phyloP scores from a whole-genome alignment of 1,284 basidiomycete genomes.

The Garcileccinum viscosum region DNA sequence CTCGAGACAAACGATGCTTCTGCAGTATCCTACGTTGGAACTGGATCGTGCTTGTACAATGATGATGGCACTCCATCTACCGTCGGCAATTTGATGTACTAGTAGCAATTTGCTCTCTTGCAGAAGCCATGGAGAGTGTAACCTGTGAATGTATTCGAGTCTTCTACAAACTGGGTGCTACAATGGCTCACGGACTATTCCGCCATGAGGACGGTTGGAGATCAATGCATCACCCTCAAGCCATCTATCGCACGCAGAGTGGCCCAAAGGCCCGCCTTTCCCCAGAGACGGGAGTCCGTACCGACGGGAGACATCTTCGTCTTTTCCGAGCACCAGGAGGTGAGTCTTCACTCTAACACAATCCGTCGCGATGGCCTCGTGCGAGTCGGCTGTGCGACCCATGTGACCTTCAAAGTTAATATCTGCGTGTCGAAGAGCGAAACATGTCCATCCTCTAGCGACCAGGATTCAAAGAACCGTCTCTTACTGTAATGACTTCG shows the following conservation, averaged over 20 bases:
- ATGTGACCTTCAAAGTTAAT: neutral
- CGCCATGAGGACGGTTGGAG: neutral
- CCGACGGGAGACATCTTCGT: too few species aligned
- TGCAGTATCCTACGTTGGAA: constrained; percentile 26
- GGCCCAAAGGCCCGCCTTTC: neutral
- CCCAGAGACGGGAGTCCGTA: neutral
- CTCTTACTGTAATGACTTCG: neutral
- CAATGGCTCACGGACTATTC: neutral
- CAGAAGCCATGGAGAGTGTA: neutral
- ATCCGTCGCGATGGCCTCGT: too few species aligned
- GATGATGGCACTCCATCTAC: constrained; percentile 30
- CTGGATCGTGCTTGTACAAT: constrained; percentile 37
- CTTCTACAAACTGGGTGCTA: neutral
- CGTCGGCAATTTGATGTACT: constrained; percentile 32
- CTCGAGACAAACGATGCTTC: constrained; percentile 19
- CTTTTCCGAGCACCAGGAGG: too few species aligned
- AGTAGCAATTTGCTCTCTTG: neutral
- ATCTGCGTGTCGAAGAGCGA: neutral
- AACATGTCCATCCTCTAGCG: neutral
- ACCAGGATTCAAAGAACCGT: neutral
- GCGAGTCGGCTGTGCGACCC: too few species aligned
- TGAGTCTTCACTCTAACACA: too few species aligned
- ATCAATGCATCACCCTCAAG: neutral
- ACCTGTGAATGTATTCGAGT: neutral
- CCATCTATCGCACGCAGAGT: neutral